Evolutionary conservation across 495 filamentous ascomycete species (phyloP), one percentile per base, ranked within the genome.

Genomic region (Endocarpon pusillum): DNA sequence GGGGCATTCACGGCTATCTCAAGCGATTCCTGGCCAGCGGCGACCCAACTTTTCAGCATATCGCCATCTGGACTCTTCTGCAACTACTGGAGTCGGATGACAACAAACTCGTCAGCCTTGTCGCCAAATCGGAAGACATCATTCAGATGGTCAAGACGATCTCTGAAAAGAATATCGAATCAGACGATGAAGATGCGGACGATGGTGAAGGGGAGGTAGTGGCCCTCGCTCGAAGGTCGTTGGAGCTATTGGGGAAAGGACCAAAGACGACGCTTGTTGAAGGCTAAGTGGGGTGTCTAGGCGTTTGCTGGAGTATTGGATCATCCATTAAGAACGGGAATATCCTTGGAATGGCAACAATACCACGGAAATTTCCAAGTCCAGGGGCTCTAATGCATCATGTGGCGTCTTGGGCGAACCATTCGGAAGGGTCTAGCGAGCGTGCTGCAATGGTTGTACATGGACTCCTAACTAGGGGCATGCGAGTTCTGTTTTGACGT

Each of bases 21-120:
- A 77, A 72, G 39, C 73, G 89, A 32, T 97, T 97, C 61, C 70
- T 97, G 3, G 81, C 75, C 15, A 93, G 83, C 47, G 85, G 83
- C 25, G 89, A 97, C 50, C 76, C 91, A 9, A 97, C 89, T 1
- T 97, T 97, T 64, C 89, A 97, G 51, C 89, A 97, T 53, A 97
- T 97, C 45, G 87, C 89, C 22, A 94, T 94, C 42, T 97, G 89
- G 89, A 97, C 89, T 1, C 61, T 97, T 28, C 72, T 96, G 7
- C 89, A 97, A 48, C 70, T 97, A 2, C 70, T 96, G 12, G 89
- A 97, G 54, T 93, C 89, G 0, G 85, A 89, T 48, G 86, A 97
- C 44, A 68, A 75, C 51, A 76, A 73, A 35, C 65, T 97, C 21
- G 78, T 94, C 29, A 69, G 70, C 17, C 72, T 82, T 16, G 94